phyloP scores from a whole-genome alignment of 2,329 filamentous ascomycete genomes.

The Colletotrichum lindemuthianum region DNA sequence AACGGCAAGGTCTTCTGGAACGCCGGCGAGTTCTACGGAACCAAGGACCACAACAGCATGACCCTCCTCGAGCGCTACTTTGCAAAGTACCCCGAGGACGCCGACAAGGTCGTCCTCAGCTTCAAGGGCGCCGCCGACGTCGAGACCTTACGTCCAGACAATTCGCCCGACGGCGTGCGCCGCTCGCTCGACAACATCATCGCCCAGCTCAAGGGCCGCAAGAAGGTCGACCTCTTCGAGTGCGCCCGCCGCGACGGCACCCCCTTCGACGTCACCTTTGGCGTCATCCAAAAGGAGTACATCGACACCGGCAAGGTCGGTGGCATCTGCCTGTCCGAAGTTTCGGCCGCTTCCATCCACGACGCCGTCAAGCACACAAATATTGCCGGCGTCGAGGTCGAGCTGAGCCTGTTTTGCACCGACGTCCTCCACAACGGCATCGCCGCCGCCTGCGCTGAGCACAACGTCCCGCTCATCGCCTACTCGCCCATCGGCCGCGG shows the following conservation, averaged over 20 bases:
- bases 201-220: slow-evolving; percentile 59
- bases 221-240: slow-evolving; percentile 70
- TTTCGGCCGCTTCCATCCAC: slow-evolving; percentile 58
- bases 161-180: slow-evolving; percentile 63
- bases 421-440: slow-evolving; percentile 63
- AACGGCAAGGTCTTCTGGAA: slow-evolving; percentile 66
- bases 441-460: slow-evolving; percentile 65
- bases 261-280: slow-evolving; percentile 56
- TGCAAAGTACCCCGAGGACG: slow-evolving; percentile 70
- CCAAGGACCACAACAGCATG: slow-evolving; percentile 65
- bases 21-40: slow-evolving; percentile 73
- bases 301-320: slow-evolving; percentile 63
- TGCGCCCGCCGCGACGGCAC: slow-evolving; percentile 65
- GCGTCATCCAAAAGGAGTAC: slow-evolving; percentile 57
- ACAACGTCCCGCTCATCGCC: slow-evolving; percentile 75
- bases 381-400: slow-evolving; percentile 62
- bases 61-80: slow-evolving; percentile 71
- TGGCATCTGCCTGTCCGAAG: slow-evolving; percentile 63
- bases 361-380: slow-evolving; percentile 56
- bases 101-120: slow-evolving; percentile 67
- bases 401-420: slow-evolving; percentile 61
- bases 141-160: slow-evolving; percentile 53
- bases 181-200: slow-evolving; percentile 68
- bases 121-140: slow-evolving; percentile 67
- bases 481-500: slow-evolving; percentile 77